phyloP scores from a whole-genome alignment of 805 yeast genomes.

The Metschnikowia sp. region DNA sequence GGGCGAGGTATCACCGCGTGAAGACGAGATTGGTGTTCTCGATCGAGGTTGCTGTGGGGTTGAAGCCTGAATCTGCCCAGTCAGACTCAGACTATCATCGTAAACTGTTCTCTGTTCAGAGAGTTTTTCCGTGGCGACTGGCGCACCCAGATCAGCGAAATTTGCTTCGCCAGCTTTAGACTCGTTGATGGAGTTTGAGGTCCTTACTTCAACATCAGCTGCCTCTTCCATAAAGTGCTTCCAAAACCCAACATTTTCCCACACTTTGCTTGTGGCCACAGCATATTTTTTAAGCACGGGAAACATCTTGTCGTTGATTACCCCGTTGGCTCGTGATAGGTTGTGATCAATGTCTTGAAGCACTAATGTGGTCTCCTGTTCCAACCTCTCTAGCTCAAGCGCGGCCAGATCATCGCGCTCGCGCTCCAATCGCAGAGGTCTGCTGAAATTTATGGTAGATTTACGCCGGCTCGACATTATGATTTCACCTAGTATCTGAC shows the following conservation, averaged over 20 bases:
- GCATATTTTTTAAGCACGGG: conserved; percentile 67
- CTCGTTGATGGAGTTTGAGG: conserved; percentile 41
- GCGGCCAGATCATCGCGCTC: conserved; percentile 18
- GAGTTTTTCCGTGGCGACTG: no score
- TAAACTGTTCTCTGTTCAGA: no score
- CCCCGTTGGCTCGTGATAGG: conserved; percentile 61
- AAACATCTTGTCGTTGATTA: conserved; percentile 62
- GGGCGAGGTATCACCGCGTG: conserved; percentile 1
- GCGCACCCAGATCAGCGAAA: no score
- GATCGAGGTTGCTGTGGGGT: conserved; percentile 9
- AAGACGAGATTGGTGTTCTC: conserved; percentile 5
- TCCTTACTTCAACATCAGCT: conserved; percentile 60
- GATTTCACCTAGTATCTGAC: not conserved
- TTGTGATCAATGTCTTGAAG: conserved; percentile 79
- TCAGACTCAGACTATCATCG: conserved; percentile 2
- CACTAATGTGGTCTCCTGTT: conserved; percentile 73
- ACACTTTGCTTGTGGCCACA: conserved; percentile 52
- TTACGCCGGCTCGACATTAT: conserved; percentile 13
- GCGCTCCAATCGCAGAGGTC: conserved; percentile 8
- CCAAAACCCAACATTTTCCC: conserved; percentile 71
- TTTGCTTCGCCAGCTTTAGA: not conserved
- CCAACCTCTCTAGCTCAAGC: conserved; percentile 55
- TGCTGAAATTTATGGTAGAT: conserved; percentile 12
- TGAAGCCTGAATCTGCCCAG: conserved; percentile 10
- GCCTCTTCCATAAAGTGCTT: conserved; percentile 74